These are phyloP conservation scores for Podaxis carcinomalis DNA, from an alignment of 768 basidiomycete species.

Conservation along the genomic window DNA sequence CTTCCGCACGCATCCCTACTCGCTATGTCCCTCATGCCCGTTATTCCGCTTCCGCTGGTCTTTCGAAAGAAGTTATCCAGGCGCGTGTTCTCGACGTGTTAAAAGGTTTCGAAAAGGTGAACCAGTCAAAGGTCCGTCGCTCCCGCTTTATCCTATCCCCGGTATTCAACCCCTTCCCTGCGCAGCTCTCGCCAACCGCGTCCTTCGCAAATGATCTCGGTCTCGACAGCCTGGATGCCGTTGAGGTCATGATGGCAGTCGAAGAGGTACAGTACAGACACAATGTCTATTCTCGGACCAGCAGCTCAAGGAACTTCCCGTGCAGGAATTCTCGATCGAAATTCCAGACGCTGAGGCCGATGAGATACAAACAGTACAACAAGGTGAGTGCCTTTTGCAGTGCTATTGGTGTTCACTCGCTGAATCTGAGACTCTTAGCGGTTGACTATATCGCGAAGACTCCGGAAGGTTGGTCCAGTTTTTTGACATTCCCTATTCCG, in stretches of 20 bases:
- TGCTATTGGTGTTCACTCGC: slow-evolving; percentile 14
- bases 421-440: slow-evolving; percentile 42
- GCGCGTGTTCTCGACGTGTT: slow-evolving; percentile 77
- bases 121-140: slow-evolving; percentile 57
- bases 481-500: slow-evolving; percentile 13
- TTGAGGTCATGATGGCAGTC: slow-evolving; percentile 98
- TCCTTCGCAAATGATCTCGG: slow-evolving; percentile 82
- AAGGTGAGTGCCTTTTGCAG: slow-evolving; percentile 54
- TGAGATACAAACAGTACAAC: slow-evolving; percentile 84
- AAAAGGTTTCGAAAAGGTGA: slow-evolving; percentile 87
- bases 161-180: neutral
- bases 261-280: slow-evolving; percentile 62
- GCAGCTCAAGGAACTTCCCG: slow-evolving; percentile 2
- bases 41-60: slow-evolving; percentile 65
- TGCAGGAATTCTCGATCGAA: slow-evolving; percentile 93
- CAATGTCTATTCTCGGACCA: neutral
- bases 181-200: slow-evolving; percentile 60
- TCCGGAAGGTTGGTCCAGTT: slow-evolving; percentile 61
- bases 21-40: slow-evolving; percentile 40
- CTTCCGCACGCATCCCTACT: slow-evolving; percentile 27
- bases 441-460: slow-evolving; percentile 95
- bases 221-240: slow-evolving; percentile 93
- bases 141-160: neutral
- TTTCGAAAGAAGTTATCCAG: slow-evolving; percentile 67
- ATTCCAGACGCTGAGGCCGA: slow-evolving; percentile 98